phyloP scores from a whole-genome alignment of 805 yeast species.

The Yarrowia hollandica region DNA sequence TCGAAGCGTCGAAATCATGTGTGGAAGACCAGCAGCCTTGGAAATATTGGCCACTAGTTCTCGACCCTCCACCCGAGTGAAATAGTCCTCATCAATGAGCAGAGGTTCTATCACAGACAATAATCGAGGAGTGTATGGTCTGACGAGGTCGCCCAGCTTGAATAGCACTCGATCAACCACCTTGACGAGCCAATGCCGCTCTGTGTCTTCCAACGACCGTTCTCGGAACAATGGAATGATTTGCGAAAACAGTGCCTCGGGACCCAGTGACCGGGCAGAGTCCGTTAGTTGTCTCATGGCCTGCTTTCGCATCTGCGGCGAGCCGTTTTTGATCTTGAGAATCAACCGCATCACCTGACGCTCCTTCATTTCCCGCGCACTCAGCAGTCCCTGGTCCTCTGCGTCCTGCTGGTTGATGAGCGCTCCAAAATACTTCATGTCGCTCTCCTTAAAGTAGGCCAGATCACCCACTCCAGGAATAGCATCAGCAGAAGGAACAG shows the following conservation, averaged over 20 bases:
- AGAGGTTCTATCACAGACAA: slow-evolving; percentile 75
- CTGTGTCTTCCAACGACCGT: slow-evolving; percentile 71
- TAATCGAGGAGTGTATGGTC: slow-evolving; percentile 74
- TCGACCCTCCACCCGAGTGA: slow-evolving; percentile 74
- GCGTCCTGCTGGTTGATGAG: slow-evolving; percentile 45
- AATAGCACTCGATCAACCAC: slow-evolving; percentile 67
- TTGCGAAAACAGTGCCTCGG: slow-evolving; percentile 64
- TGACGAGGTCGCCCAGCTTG: slow-evolving; percentile 60
- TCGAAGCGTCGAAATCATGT: slow-evolving; percentile 73
- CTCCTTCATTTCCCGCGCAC: slow-evolving; percentile 58
- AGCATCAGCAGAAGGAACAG: not conserved
- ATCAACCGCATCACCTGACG: slow-evolving; percentile 61
- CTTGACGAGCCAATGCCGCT: slow-evolving; percentile 78
- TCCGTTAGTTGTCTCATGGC: slow-evolving; percentile 69
- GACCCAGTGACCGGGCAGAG: slow-evolving; percentile 64
- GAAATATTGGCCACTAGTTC: slow-evolving; percentile 74
- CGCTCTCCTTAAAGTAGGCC: slow-evolving; percentile 68
- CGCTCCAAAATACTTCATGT: slow-evolving; percentile 67
- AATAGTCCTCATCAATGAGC: slow-evolving; percentile 72
- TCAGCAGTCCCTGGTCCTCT: slow-evolving; percentile 41
- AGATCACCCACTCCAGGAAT: slow-evolving; percentile 67
- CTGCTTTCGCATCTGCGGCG: slow-evolving; percentile 62
- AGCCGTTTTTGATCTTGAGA: slow-evolving; percentile 75
- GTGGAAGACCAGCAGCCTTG: slow-evolving; percentile 78
- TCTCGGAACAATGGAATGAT: slow-evolving; percentile 78